Base-by-base conservation (phyloP, 2,329 filamentous ascomycete species). In the Sphaceloma murrayae region DNA sequence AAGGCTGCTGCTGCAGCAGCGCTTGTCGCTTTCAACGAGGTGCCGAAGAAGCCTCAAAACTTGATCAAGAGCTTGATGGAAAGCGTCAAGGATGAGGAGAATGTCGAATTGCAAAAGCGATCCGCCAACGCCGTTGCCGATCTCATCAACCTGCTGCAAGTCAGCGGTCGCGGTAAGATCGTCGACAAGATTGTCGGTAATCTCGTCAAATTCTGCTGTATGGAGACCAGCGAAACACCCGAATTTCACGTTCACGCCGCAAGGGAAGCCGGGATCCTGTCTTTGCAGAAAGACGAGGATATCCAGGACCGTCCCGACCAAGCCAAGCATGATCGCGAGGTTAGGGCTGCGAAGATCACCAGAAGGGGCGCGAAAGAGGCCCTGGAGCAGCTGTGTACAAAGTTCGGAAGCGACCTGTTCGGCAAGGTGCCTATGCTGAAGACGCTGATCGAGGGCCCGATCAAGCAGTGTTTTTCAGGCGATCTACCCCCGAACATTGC, bases 51-150 rank as follows among this genome's bases (percentile, higher is more conserved):
- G 60, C 87, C 89, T 7, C 87, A 85, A 49, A 77, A 81, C 13
- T 78, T 94, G 9, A 98, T 98, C 66, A 95, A 94, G 65, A 85
- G 80, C 2, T 84, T 98, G 63, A 98, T 98, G 91, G 91, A 98
- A 61, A 96, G 89, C 56, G 77, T 98, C 58, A 98, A 96, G 65
- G 80, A 79, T 27, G 93, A 98, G 59, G 91, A 95, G 55, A 96
- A 93, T 56, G 65, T 82, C 19, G 85, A 91, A 52, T 70, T 98
- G 1, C 91, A 98, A 61, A 78, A 77, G 54, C 82, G 89, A 17
- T 94, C 89, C 19, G 85, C 88, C 2, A 77, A 76, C 10, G 88
- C 87, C 2, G 83, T 98, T 43, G 85, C 87, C 4, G 76, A 75
- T 29, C 77, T 96, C 14, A 81, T 98, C n/a, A 80, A 85, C 52